Evolutionary conservation across 208 protist species (phyloP).

Genomic region (Trypanosoma conorhini): DNA sequence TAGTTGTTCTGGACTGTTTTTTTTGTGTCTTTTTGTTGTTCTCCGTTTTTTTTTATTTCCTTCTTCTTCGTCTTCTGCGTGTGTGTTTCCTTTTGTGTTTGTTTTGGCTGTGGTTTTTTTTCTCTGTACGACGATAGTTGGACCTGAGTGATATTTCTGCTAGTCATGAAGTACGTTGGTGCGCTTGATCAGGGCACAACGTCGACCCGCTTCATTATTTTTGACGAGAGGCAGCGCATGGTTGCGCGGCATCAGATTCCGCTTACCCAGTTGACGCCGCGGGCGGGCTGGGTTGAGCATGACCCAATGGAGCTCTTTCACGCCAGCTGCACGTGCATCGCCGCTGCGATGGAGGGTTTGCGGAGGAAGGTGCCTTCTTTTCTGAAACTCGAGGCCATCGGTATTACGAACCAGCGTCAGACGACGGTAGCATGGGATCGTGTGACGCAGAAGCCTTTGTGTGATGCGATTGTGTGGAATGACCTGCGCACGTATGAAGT

Average conservation of each 20-base stretch:
- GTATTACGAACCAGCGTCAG: conserved; percentile 99
- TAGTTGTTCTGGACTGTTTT: background rate
- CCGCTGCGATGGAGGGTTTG: conserved; percentile 49
- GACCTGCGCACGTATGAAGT: conserved; percentile 78
- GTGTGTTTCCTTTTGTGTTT: conserved; percentile 1
- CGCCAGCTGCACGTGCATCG: conserved; percentile 77
- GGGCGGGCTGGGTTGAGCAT: conserved; percentile 96
- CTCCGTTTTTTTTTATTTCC: conserved; percentile 15
- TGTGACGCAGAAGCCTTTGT: conserved; percentile 92
- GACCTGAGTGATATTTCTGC: background rate
- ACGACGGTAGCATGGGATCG: conserved; percentile 98
- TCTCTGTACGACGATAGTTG: background rate
- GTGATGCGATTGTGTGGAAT: conserved; percentile 96
- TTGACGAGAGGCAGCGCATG: conserved; percentile 66
- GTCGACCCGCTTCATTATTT: conserved; percentile 94
- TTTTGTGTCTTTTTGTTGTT: conserved; percentile 11
- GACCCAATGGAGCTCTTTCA: conserved; percentile 94
- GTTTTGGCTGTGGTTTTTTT: conserved; percentile 16
- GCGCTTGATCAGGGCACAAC: conserved; percentile 96
- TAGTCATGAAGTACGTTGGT: conserved; percentile 71
- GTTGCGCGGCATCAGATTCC: conserved; percentile 76
- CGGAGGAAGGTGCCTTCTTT: conserved; percentile 44
- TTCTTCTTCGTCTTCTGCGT: conserved; percentile 17
- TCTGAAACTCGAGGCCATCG: conserved; percentile 67
- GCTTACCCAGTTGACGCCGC: conserved; percentile 80